Conservation (phyloP, 208 protist genomes). For the Angomonas ambiguus region DNA sequence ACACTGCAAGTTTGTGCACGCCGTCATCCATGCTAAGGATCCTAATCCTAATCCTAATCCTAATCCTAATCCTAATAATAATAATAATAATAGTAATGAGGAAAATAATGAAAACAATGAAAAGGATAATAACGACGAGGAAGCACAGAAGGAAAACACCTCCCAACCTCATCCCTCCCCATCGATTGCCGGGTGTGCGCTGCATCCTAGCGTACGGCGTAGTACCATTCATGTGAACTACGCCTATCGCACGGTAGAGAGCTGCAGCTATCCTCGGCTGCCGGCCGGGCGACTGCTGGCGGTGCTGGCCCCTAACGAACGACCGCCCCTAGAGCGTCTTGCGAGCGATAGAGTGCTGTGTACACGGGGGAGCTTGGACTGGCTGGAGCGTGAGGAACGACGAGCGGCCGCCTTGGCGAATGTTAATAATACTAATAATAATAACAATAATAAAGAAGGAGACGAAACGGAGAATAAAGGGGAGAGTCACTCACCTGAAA, state of each 20-base stretch:
- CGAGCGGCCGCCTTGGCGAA: too few relatives aligned
- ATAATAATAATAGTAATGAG: too few relatives aligned
- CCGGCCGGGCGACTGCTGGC: slow-evolving; percentile 37
- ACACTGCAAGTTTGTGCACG: slow-evolving; percentile 80
- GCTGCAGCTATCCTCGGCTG: slow-evolving; percentile 59
- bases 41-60: too few relatives aligned
- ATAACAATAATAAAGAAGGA: not conserved
- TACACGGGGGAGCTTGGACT: slow-evolving; percentile 45
- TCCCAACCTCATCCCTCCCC: too few relatives aligned
- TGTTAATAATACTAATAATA: slow-evolving; percentile 2
- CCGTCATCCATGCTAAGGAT: slow-evolving; percentile 20
- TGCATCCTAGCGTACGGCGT: slow-evolving; percentile 20
- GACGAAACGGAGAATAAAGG: too few relatives aligned
- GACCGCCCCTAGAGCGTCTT: slow-evolving; percentile 38
- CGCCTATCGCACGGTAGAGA: slow-evolving; percentile 41
- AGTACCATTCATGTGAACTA: slow-evolving; percentile 79
- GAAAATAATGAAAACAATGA: too few relatives aligned
- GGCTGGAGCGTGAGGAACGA: too few relatives aligned
- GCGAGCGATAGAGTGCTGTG: slow-evolving; percentile 48
- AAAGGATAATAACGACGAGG: too few relatives aligned
- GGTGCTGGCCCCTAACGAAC: slow-evolving; percentile 65
- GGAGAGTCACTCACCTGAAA: too few relatives aligned
- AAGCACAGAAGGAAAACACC: too few relatives aligned
- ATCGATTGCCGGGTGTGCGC: too few relatives aligned
- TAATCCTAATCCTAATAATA: too few relatives aligned